phyloP scores from a whole-genome alignment of 306 rosid species.

The Chamaecrista fasciculata region DNA sequence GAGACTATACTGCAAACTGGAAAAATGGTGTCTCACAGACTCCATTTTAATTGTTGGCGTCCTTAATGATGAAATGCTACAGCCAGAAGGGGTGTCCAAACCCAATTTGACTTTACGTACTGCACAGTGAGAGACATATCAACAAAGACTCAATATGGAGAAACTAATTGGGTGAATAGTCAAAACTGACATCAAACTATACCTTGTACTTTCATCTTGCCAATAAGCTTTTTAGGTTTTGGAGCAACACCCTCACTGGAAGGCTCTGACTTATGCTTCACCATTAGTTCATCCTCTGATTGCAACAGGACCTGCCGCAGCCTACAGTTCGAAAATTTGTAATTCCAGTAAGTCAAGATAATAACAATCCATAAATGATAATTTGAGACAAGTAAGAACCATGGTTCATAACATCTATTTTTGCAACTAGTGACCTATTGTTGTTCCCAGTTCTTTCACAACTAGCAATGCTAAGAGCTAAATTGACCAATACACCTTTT shows the following conservation, averaged over 20 bases:
- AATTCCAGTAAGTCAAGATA: slow-evolving; percentile 11
- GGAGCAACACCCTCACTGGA: slow-evolving; percentile 80
- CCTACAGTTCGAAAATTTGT: slow-evolving; percentile 42
- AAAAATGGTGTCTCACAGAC: slow-evolving; percentile 48
- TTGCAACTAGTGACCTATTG: background rate
- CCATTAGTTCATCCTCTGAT: slow-evolving; percentile 87
- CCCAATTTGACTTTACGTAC: slow-evolving; percentile 90
- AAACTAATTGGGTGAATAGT: slow-evolving; percentile 21
- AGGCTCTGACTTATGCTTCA: slow-evolving; percentile 68
- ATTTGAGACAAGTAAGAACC: background rate
- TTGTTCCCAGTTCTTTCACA: background rate
- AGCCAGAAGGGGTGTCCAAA: slow-evolving; percentile 84
- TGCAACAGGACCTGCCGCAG: slow-evolving; percentile 82
- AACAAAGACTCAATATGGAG: slow-evolving; percentile 12
- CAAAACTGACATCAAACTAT: slow-evolving; percentile 28
- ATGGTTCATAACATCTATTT: background rate
- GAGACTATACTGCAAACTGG: slow-evolving; percentile 64
- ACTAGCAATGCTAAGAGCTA: background rate
- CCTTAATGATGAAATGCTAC: slow-evolving; percentile 67
- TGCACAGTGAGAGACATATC: slow-evolving; percentile 38
- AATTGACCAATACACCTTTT: slow-evolving; percentile 4
- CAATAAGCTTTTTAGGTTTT: slow-evolving; percentile 80
- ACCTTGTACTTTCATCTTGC: slow-evolving; percentile 99
- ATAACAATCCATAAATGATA: slow-evolving; percentile 1
- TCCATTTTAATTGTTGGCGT: slow-evolving; percentile 58